phyloP scores from a whole-genome alignment of 73 alveolate species.

The Blepharisma japonicum region DNA sequence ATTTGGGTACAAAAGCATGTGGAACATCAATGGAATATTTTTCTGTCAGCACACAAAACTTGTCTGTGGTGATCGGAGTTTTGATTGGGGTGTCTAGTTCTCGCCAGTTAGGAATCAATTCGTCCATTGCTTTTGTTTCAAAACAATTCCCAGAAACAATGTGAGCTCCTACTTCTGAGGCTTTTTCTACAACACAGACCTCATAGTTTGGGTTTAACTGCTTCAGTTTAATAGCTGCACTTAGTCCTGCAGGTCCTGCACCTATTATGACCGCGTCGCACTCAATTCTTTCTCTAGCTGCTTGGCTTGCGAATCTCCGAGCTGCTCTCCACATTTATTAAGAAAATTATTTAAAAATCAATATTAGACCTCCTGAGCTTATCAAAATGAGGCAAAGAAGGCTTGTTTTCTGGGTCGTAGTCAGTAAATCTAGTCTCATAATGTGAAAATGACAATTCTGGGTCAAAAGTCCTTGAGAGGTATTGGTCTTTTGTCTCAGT shows the following conservation, averaged over 20 bases:
- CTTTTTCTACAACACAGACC: conserved; percentile 75
- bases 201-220: conserved; percentile 68
- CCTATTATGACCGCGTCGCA: conserved; percentile 78
- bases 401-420: neutral
- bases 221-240: conserved; percentile 87
- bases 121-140: conserved; percentile 87
- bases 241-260: conserved; percentile 97
- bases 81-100: conserved; percentile 84
- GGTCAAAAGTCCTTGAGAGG: neutral
- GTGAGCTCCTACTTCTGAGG: conserved; percentile 90
- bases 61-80: conserved; percentile 84
- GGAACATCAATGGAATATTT: conserved; percentile 61
- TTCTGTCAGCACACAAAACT: conserved; percentile 62
- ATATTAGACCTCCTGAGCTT: neutral
- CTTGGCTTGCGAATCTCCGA: neutral
- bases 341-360: no score
- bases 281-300: conserved; percentile 55
- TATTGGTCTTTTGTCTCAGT: neutral
- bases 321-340: neutral
- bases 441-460: neutral
- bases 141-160: conserved; percentile 90
- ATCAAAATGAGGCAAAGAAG: neutral
- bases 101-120: conserved; percentile 59
- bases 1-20: conserved; percentile 39
- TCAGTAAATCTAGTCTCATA: neutral